Evolutionary conservation across 805 yeast genomes (phyloP).

Genomic region (Candida qinlingensis): DNA sequence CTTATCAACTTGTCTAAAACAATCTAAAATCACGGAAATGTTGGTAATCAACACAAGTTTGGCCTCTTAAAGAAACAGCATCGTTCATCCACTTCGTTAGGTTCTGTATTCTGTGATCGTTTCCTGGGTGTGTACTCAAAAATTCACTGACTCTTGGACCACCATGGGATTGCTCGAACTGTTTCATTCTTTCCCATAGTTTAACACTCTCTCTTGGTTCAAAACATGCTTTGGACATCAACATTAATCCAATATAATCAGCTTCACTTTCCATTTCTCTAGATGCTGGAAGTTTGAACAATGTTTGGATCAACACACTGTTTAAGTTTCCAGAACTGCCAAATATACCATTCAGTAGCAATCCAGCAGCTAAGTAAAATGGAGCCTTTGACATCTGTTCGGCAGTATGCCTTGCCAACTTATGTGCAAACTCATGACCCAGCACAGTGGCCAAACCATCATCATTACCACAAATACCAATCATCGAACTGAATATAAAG

Average conservation of each 20-base stretch:
- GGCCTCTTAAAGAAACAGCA: slow-evolving; percentile 21
- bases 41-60: slow-evolving; percentile 2
- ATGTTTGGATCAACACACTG: slow-evolving; percentile 46
- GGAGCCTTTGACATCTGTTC: slow-evolving; percentile 82
- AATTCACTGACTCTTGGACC: slow-evolving; percentile 44
- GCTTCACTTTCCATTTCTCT: slow-evolving; percentile 96
- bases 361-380: slow-evolving; percentile 48
- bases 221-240: slow-evolving; percentile 88
- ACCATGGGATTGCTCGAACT: slow-evolving; percentile 35
- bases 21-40: slow-evolving; percentile 2
- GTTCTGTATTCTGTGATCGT: slow-evolving; percentile 62
- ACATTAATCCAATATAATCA: slow-evolving; percentile 86
- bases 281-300: slow-evolving; percentile 76
- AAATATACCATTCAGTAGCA: slow-evolving; percentile 52
- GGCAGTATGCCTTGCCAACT: slow-evolving; percentile 84
- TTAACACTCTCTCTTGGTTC: slow-evolving; percentile 67
- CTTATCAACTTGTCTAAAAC: neutral
- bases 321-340: slow-evolving; percentile 48
- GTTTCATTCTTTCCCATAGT: slow-evolving; percentile 81
- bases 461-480: slow-evolving; percentile 73
- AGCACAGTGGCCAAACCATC: slow-evolving; percentile 95
- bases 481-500: slow-evolving; percentile 75
- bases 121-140: slow-evolving; percentile 86
- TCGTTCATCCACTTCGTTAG: slow-evolving; percentile 65
- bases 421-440: slow-evolving; percentile 92